Conservation (phyloP, 2,329 filamentous ascomycete species). For the Aurifilum marmelostoma region DNA sequence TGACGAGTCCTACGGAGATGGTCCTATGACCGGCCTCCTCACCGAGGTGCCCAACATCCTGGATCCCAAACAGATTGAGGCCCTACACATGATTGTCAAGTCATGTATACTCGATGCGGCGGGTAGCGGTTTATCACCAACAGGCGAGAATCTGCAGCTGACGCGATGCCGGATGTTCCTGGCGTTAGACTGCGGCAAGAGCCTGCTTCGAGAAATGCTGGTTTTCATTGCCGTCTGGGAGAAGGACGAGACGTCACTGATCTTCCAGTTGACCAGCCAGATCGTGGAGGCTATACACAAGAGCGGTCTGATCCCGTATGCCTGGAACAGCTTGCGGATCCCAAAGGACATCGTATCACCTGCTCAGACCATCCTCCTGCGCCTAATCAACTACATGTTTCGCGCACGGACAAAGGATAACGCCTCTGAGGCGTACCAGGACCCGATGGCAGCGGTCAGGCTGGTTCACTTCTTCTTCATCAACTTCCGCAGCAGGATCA, state of each 20-base stretch:
- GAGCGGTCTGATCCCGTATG: slow-evolving; percentile 86
- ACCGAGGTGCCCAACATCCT: slow-evolving; percentile 95
- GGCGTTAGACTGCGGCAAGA: slow-evolving; percentile 87
- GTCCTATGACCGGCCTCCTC: slow-evolving; percentile 78
- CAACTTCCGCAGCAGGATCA: slow-evolving; percentile 88
- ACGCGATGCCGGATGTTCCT: slow-evolving; percentile 88
- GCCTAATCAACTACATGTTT: slow-evolving; percentile 89
- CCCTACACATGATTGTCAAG: slow-evolving; percentile 96
- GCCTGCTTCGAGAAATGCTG: slow-evolving; percentile 83
- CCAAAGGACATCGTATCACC: slow-evolving; percentile 96
- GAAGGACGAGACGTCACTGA: slow-evolving; percentile 87
- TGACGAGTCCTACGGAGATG: slow-evolving; percentile 78
- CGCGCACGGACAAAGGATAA: slow-evolving; percentile 54
- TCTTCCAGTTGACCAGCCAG: slow-evolving; percentile 95
- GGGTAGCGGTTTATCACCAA: slow-evolving; percentile 67
- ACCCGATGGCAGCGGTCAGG: slow-evolving; percentile 60
- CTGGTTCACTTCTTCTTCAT: slow-evolving; percentile 88
- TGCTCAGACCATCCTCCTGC: slow-evolving; percentile 89
- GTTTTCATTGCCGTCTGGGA: slow-evolving; percentile 99
- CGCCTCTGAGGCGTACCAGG: slow-evolving; percentile 52
- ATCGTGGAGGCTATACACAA: slow-evolving; percentile 93
- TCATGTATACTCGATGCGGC: slow-evolving; percentile 87
- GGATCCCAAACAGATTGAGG: slow-evolving; percentile 93
- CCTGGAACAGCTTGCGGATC: slow-evolving; percentile 88
- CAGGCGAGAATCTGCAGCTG: slow-evolving; percentile 83